Conservation (phyloP, 2,329 filamentous ascomycete genomes). For the Venturia oleaginea region DNA sequence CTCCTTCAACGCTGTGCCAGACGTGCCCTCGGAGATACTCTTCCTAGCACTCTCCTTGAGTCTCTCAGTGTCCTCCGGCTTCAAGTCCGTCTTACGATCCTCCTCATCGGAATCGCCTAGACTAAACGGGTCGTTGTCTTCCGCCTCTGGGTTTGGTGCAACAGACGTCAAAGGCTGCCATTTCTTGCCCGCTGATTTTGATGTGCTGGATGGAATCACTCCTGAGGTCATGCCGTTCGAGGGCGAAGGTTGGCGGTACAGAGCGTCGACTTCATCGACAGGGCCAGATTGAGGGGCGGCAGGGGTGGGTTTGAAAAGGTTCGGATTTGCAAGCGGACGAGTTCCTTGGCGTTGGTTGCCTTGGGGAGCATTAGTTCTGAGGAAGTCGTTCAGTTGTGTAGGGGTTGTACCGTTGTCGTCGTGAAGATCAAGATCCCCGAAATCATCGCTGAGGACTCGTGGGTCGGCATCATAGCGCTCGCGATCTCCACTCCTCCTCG, state of each 20-base stretch:
- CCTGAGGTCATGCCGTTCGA: neutral
- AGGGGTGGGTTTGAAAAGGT: slow-evolving; percentile 66
- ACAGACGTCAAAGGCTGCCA: slow-evolving; percentile 90
- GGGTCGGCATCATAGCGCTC: slow-evolving; percentile 93
- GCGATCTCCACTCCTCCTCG: slow-evolving; percentile 69
- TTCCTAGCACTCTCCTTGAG: slow-evolving; percentile 38
- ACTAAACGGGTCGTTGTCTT: slow-evolving; percentile 88
- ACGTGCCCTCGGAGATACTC: slow-evolving; percentile 37
- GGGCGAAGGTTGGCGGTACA: slow-evolving; percentile 42
- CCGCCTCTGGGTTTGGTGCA: slow-evolving; percentile 72
- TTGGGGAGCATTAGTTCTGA: slow-evolving; percentile 34
- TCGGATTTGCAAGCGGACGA: slow-evolving; percentile 63
- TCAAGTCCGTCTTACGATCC: slow-evolving; percentile 56
- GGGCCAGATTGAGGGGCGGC: slow-evolving; percentile 48
- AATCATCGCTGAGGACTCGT: slow-evolving; percentile 81
- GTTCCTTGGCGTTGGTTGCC: slow-evolving; percentile 45
- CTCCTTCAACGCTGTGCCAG: slow-evolving; percentile 23
- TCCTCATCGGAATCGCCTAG: slow-evolving; percentile 84
- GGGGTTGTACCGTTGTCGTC: slow-evolving; percentile 47
- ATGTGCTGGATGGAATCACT: slow-evolving; percentile 15
- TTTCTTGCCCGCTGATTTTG: slow-evolving; percentile 59
- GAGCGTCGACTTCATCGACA: slow-evolving; percentile 68
- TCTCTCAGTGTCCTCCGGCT: slow-evolving; percentile 43
- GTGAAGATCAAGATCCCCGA: slow-evolving; percentile 55
- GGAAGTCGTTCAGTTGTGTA: neutral